Conservation (phyloP, 768 basidiomycete genomes). For the Russula brevipes region DNA sequence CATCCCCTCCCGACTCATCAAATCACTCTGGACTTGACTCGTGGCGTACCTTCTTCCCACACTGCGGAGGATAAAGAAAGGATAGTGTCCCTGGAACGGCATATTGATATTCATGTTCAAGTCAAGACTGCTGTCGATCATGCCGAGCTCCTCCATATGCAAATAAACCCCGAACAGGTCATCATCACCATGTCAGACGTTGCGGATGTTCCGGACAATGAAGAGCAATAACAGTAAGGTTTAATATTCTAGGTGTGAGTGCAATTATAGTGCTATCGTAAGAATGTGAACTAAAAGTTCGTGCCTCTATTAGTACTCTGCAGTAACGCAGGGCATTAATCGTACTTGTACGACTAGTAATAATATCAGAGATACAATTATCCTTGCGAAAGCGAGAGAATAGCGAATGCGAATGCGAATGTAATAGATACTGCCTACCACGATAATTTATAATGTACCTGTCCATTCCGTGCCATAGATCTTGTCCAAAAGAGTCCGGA, state of each 20-base stretch:
- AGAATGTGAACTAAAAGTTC: slow-evolving; percentile 9
- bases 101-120: slow-evolving; percentile 10
- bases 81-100: background rate
- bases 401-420: background rate
- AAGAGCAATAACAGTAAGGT: background rate
- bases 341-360: slow-evolving; percentile 10
- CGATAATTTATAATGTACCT: slow-evolving; percentile 7
- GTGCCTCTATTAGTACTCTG: background rate
- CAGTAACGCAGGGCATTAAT: background rate
- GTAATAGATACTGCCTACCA: slow-evolving; percentile 5
- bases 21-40: slow-evolving; percentile 18
- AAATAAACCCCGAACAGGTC: slow-evolving; percentile 13
- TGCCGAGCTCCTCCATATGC: slow-evolving; percentile 15
- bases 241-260: slow-evolving; percentile 2
- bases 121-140: slow-evolving; percentile 13
- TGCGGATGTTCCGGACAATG: background rate
- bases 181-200: slow-evolving; percentile 2
- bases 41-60: background rate
- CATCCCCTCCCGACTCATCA: slow-evolving; percentile 16
- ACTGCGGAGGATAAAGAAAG: background rate
- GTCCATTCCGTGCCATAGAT: slow-evolving; percentile 40
- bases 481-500: slow-evolving; percentile 50
- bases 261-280: slow-evolving; percentile 9
- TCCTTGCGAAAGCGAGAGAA: background rate
- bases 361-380: slow-evolving; percentile 8